phyloP scores from a whole-genome alignment of 2,329 filamentous ascomycete species.

The Colletotrichum cereale region DNA sequence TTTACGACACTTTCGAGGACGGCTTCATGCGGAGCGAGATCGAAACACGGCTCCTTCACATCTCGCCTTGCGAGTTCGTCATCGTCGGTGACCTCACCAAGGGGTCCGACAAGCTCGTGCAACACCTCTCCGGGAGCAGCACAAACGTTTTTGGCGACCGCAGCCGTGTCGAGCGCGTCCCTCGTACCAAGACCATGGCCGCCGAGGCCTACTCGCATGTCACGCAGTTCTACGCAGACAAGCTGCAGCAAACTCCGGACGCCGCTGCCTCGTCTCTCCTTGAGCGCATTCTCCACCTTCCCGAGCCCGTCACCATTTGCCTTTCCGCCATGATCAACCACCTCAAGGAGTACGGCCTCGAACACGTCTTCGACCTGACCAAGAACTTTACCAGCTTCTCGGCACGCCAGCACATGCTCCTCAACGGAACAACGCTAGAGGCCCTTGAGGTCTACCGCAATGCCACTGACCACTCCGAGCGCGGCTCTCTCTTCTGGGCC shows the following conservation, averaged over 20 bases:
- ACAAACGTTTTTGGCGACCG: conserved; percentile 94
- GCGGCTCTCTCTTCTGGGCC: conserved; percentile 95
- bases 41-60: conserved; percentile 93
- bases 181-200: conserved; percentile 83
- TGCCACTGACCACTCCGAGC: conserved; percentile 85
- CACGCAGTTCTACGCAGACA: conserved; percentile 91
- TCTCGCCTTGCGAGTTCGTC: conserved; percentile 94
- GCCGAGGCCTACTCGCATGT: conserved; percentile 90
- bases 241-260: conserved; percentile 70
- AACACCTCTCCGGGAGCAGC: conserved; percentile 88
- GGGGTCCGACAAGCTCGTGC: conserved; percentile 91
- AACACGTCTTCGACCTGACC: conserved; percentile 95
- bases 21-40: conserved; percentile 98
- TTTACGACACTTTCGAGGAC: conserved; percentile 96
- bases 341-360: conserved; percentile 89
- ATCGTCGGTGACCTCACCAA: conserved; percentile 92
- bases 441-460: conserved; percentile 97
- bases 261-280: conserved; percentile 71
- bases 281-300: conserved; percentile 86
- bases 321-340: conserved; percentile 97
- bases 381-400: conserved; percentile 98
- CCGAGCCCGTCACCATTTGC: conserved; percentile 89
- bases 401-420: conserved; percentile 91
- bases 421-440: conserved; percentile 94
- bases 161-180: conserved; percentile 84